Evolutionary conservation across 306 rosid genomes (phyloP), one percentile per base, ranked within the genome.

Genomic region (Pachyrhizus erosus): DNA sequence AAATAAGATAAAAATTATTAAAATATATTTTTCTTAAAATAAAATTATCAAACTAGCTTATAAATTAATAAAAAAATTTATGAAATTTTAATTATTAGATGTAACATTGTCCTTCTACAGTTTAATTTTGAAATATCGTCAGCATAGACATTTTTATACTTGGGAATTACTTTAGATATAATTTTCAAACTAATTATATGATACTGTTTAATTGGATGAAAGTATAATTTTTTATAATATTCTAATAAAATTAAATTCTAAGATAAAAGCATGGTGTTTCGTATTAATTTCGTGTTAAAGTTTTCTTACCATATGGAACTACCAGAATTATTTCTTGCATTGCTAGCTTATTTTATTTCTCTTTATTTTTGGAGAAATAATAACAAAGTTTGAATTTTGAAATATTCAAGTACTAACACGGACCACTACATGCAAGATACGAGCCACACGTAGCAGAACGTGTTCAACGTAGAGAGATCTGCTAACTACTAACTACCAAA

Each of bases 301-400:
- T 51, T n/a, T n/a, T n/a, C n/a, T n/a, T n/a, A n/a, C n/a, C n/a
- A 3, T 24, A 20, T 9, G 6, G 33, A 62, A 62, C 43, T 0
- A 14, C 21, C 6, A 14, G 4, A n/a, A 66, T 14, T 20, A 18
- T 64, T 64, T 64, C 3, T 13, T 15, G 3, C 6, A 0, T 71
- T 5, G 33, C 15, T 69, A 69, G 7, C 0, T 37, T 37, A n/a
- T 37, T 37, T 37, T 37, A 0, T 40, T 23, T 69, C 31, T n/a
- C 5, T 14, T 67, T 3, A 3, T 17, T 27, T 29, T 27, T 57
- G 62, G 9, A 26, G 26, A 70, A 70, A 80, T 18, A 15, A 60
- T 79, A 4, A 15, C 0, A 34, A 58, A 57, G 80, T 70, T 87
- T 89, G 94, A 86, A 86, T 70, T 2, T 87, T 89, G 94, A 87